Evolutionary conservation across 192 early-diverging fungal genomes (phyloP).

Genomic region (Mortierella hygrophila): DNA sequence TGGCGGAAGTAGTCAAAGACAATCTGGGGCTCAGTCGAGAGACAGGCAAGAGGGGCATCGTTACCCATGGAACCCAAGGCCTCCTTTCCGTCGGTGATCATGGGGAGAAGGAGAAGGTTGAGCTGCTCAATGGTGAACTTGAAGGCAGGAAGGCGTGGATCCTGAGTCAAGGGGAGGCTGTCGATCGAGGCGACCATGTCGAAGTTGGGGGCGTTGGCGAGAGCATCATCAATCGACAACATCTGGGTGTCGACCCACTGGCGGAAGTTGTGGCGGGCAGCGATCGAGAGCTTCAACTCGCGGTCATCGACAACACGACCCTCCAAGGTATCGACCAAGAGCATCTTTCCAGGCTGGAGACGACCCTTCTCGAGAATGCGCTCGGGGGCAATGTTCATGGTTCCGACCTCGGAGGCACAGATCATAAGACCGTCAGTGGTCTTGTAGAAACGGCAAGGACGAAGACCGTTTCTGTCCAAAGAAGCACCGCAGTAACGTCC

Average conservation of each 20-base stretch:
- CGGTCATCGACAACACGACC: constrained; percentile 93
- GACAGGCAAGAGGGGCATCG: constrained; percentile 94
- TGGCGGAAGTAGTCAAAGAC: constrained; percentile 98
- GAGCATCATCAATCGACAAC: constrained; percentile 77
- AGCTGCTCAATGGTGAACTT: constrained; percentile 96
- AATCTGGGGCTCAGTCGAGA: constrained; percentile 87
- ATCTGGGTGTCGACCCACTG: constrained; percentile 90
- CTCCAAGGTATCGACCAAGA: constrained; percentile 94
- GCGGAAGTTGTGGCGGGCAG: constrained; percentile 78
- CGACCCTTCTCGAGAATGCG: constrained; percentile 90
- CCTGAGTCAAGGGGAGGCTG: constrained; percentile 71
- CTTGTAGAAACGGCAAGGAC: constrained; percentile 98
- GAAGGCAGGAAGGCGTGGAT: constrained; percentile 87
- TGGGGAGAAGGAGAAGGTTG: constrained; percentile 89
- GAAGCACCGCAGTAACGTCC: constrained; percentile 98
- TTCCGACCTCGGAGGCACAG: constrained; percentile 97
- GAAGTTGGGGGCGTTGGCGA: constrained; percentile 52
- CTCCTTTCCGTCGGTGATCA: constrained; percentile 92
- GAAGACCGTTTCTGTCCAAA: constrained; percentile 97
- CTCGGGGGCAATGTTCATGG: constrained; percentile 85
- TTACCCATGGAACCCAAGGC: constrained; percentile 99
- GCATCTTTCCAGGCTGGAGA: constrained; percentile 96
- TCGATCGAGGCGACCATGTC: constrained; percentile 67
- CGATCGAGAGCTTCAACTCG: constrained; percentile 86
- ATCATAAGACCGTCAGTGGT: constrained; percentile 95